Evolutionary conservation across 352 stramenopile species (phyloP), one percentile per base, ranked within the genome.

Genomic region (Phytophthora syringae): DNA sequence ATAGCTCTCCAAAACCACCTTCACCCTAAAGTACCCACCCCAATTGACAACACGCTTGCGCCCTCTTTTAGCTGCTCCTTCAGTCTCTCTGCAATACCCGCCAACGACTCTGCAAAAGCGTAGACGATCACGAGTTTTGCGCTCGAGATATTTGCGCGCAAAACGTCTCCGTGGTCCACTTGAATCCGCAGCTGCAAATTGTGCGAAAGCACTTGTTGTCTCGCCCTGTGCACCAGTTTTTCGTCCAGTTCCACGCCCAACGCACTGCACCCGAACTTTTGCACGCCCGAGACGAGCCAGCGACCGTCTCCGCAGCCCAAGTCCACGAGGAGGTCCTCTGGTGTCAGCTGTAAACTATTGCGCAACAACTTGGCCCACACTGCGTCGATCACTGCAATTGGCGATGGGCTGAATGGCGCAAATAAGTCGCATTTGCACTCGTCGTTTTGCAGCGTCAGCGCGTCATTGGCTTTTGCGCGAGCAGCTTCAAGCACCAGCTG

Each of bases 81-180:
- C 51, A 96, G 52, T 10, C 77, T 70, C 50, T 85, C 59, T 22
- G 83, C 72, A 50, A 94, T 94, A 0, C 77, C 73, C 16, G 64
- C 49, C 20, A 96, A 60, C n/a, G 86, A 88, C 69, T 93, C 82
- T 16, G 81, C 81, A 43, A 94, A 96, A 10, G 88, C 88, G 59
- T 96, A 96, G 12, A 94, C 82, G 61, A 96, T 90, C 28, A 94
- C 88, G 18, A 96, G 39, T 13, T 70, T 67, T 12, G 84, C 87
- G 16, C 43, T 30, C 10, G 67, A 77, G 43, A 94, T 80, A 43
- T 86, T 65, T 7, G 70, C 57, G 21, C 58, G 30, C 70, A 93
- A 67, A 64, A 96, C 82, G 51, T 94, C 86, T 30, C 65, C 75
- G 10, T 82, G 42, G 4, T 79, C 20, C n/a, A 94, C 68, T 0